Percentiles rank a stretch among this genome's conserved stretches.
These are phyloP conservation scores for Pluteus cervinus DNA, from an alignment of 768 basidiomycete genomes.

Conservation along the genomic window DNA sequence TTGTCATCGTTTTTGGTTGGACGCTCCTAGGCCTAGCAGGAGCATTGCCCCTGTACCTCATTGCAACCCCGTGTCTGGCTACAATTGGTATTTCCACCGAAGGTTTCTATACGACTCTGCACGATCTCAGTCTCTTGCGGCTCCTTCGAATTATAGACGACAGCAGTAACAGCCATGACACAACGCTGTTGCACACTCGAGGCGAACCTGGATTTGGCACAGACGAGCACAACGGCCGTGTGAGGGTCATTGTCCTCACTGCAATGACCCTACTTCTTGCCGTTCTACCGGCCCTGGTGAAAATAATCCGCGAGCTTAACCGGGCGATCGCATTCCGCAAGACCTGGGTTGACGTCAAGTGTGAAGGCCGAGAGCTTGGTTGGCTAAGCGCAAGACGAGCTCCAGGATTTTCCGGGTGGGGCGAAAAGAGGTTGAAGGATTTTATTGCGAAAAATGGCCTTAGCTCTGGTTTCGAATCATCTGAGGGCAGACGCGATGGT, in stretches of 20 bases:
- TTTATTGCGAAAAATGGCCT: slow-evolving; percentile 60
- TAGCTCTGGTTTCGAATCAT: slow-evolving; percentile 46
- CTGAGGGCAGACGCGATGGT: slow-evolving; percentile 21
- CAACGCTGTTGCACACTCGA: too few relatives aligned
- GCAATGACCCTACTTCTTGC: slow-evolving; percentile 57
- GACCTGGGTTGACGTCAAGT: slow-evolving; percentile 57
- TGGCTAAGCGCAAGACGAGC: slow-evolving; percentile 62
- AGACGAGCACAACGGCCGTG: slow-evolving; percentile 38
- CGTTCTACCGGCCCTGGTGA: slow-evolving; percentile 57
- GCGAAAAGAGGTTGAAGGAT: slow-evolving; percentile 68
- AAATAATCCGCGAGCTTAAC: slow-evolving; percentile 61
- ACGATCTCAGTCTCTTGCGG: slow-evolving; percentile 73
- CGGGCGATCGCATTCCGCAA: slow-evolving; percentile 45
- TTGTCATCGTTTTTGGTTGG: slow-evolving; percentile 62
- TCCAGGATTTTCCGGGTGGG: slow-evolving; percentile 66
- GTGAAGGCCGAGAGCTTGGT: slow-evolving; percentile 67
- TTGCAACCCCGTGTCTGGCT: slow-evolving; percentile 63
- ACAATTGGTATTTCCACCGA: slow-evolving; percentile 35
- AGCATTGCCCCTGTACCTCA: slow-evolving; percentile 67
- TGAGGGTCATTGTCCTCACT: slow-evolving; percentile 65
- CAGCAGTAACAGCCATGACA: too few relatives aligned
- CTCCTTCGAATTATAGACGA: slow-evolving; percentile 58
- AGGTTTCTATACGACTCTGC: slow-evolving; percentile 52
- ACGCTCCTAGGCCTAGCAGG: slow-evolving; percentile 64
- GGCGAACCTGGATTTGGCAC: slow-evolving; percentile 28